These are phyloP conservation scores for Ophiostoma populinum DNA, from an alignment of 2,329 filamentous ascomycete genomes.

Conservation along the genomic window DNA sequence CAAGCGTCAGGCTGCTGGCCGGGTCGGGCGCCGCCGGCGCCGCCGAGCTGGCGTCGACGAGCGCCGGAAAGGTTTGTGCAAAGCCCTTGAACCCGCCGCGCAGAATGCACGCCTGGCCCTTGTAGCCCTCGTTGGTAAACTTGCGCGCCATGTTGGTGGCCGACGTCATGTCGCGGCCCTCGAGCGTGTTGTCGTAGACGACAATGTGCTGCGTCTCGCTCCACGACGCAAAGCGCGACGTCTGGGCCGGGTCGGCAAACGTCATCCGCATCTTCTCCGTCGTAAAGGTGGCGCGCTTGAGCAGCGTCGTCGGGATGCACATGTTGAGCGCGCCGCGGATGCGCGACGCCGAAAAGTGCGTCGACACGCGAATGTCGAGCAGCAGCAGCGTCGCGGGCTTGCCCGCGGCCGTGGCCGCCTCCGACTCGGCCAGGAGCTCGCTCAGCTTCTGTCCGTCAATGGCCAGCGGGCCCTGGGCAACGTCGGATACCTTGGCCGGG, in stretches of 20 bases:
- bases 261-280: constrained; percentile 75
- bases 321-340: constrained; percentile 74
- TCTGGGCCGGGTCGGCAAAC: constrained; percentile 56
- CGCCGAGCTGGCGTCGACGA: constrained; percentile 35
- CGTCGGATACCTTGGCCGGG: constrained; percentile 28
- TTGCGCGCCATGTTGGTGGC: constrained; percentile 86
- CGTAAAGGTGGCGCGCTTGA: constrained; percentile 84
- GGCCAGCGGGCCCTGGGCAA: constrained; percentile 24
- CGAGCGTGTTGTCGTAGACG: constrained; percentile 71
- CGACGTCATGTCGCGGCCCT: constrained; percentile 63
- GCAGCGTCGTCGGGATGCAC: constrained; percentile 83
- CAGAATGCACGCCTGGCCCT: constrained; percentile 56
- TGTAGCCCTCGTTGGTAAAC: constrained; percentile 70
- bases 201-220: constrained; percentile 56
- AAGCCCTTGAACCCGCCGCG: constrained; percentile 71
- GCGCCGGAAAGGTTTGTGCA: constrained; percentile 43
- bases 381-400: constrained; percentile 35
- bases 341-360: constrained; percentile 59
- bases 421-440: constrained; percentile 28
- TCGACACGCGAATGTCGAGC: constrained; percentile 73
- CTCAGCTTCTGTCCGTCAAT: constrained; percentile 37
- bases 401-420: background rate
- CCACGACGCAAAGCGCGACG: constrained; percentile 63
- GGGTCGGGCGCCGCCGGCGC: constrained; percentile 12
- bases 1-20: constrained; percentile 33